Base-by-base conservation (phyloP, 2,329 filamentous ascomycete species). In the Fusarium sp. region DNA sequence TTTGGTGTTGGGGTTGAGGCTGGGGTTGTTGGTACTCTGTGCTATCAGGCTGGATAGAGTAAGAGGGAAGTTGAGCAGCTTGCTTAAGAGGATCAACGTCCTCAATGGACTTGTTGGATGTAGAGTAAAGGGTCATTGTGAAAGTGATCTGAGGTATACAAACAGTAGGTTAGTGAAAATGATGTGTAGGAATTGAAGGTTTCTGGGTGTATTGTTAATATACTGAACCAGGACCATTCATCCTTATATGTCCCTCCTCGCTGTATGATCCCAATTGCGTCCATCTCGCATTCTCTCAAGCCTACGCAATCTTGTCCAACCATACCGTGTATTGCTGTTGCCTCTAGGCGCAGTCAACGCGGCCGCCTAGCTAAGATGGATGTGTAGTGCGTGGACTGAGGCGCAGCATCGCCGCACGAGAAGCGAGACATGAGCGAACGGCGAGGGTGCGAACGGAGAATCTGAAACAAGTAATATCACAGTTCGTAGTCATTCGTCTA, bases 81-180 rank as follows among this genome's bases (percentile, higher is more conserved):
- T 78, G 76, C 61, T 78, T 76, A 15, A 71, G 62, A 26, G 76
- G 76, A 36, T 75, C 69, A 45, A 73, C 36, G 33, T 53, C 38
- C 51, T 75, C 75, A 31, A 74, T 60, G 47, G 60, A 70, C 33
- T 41, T 56, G 48, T 70, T 71, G 41, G 72, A 74, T 38, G 55
- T 42, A 36, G 68, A 61, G 55, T 68, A 65, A 55, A 69, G 33
- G 7, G 65, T 73, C 77, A 78, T 68, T 45, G 3, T 61, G 33
- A 39, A 14, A 15, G 13, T 16, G 31, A 33, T 16, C 16, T 2
- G 10, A 44, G 7, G 4, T 24, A 10, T 13, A 1, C 13, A 48
- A n/a, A 22, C 1, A 3, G 15, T 13, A 9, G 13, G 6, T 9
- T 4, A 5, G 12, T 61, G 8, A 22, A 18, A 35, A 3, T 33